A percentile compares a stretch with the other conserved stretches of the same genome.
Evolutionary conservation across 306 rosid species (phyloP).

Genomic region (Prinsepia uniflora): DNA sequence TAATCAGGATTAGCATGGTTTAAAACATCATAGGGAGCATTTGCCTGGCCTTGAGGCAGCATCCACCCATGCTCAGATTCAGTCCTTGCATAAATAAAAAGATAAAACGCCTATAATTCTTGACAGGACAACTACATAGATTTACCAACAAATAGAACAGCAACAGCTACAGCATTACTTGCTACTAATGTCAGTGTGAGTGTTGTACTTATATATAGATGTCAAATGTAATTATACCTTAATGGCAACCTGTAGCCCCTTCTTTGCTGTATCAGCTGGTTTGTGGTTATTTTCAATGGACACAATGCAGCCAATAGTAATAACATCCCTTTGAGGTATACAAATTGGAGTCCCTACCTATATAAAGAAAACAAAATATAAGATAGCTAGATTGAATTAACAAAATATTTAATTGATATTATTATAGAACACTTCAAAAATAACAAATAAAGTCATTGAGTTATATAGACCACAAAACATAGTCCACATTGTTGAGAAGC

Average conservation of each 20-base stretch:
- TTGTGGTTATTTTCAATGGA: constrained; percentile 87
- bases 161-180: background rate
- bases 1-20: too few relatives aligned
- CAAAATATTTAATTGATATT: background rate
- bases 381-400: background rate
- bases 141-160: background rate
- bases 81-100: background rate
- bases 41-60: too few relatives aligned
- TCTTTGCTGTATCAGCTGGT: constrained; percentile 86
- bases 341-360: constrained; percentile 96
- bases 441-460: background rate
- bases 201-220: background rate
- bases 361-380: constrained; percentile 22
- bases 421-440: background rate
- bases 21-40: too few relatives aligned
- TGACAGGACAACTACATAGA: background rate
- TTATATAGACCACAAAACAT: background rate
- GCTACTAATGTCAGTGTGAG: background rate
- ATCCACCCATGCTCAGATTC: too few relatives aligned
- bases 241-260: constrained; percentile 81
- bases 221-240: constrained; percentile 50
- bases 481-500: background rate
- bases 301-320: constrained; percentile 77
- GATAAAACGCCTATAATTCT: background rate
- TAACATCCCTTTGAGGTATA: constrained; percentile 78